These are phyloP conservation scores for Volvariella volvacea DNA, from an alignment of 1,284 basidiomycete genomes.

Conservation along the genomic window DNA sequence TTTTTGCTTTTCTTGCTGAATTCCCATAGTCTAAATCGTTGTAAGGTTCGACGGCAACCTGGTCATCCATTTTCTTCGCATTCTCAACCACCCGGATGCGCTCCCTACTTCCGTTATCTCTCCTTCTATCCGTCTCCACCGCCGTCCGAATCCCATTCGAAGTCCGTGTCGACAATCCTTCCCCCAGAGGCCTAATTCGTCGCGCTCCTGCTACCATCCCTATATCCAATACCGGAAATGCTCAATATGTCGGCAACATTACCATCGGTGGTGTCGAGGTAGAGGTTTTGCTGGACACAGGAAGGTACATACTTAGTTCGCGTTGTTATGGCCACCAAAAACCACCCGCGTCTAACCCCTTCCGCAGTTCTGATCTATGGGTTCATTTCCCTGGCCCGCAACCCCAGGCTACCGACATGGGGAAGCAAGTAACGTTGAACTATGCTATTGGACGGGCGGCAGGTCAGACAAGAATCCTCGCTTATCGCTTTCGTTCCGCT, in stretches of 20 bases:
- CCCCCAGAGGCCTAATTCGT: conserved; percentile 16
- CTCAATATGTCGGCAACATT: conserved; percentile 53
- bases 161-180: conserved; percentile 23
- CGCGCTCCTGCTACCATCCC: conserved; percentile 26
- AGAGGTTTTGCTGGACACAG: conserved; percentile 52
- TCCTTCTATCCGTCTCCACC: conserved; percentile 33
- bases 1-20: too few relatives aligned
- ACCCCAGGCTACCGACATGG: conserved; percentile 47
- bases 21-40: too few relatives aligned
- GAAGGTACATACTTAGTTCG: conserved; percentile 33
- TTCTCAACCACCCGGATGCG: conserved; percentile 26
- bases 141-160: conserved; percentile 45
- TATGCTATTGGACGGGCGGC: conserved; percentile 65
- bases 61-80: too few relatives aligned
- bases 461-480: too few relatives aligned
- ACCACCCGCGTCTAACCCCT: neutral
- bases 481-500: conserved; percentile 6
- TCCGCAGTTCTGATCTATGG: conserved; percentile 58
- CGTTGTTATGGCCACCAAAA: neutral
- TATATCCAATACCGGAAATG: conserved; percentile 54
- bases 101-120: conserved; percentile 39
- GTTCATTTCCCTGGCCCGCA: conserved; percentile 40
- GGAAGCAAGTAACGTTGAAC: conserved; percentile 45
- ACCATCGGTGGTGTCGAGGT: conserved; percentile 43
- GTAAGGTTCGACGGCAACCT: too few relatives aligned